A percentile compares a stretch with the other conserved stretches of the same genome.
phyloP scores from a whole-genome alignment of 2,329 filamentous ascomycete species.

The Fusarium tjaetaba region DNA sequence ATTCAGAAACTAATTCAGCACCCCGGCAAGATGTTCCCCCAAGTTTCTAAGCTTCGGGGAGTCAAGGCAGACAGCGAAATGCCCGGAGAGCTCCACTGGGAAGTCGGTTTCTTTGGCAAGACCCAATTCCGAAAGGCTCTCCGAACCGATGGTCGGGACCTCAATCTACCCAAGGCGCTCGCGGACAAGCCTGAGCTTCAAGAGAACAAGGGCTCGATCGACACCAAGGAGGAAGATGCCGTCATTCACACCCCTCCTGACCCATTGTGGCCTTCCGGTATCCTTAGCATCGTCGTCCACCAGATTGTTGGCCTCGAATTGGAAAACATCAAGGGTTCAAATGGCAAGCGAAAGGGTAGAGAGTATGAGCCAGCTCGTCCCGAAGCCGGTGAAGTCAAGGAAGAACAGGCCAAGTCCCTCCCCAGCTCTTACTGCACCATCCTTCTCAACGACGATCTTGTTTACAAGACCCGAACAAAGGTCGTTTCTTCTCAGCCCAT shows the following conservation, averaged over 20 bases:
- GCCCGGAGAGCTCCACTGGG: slow-evolving; percentile 95
- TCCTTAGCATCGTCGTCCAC: slow-evolving; percentile 87
- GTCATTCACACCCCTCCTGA: slow-evolving; percentile 92
- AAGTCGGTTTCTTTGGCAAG: slow-evolving; percentile 94
- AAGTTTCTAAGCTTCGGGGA: slow-evolving; percentile 83
- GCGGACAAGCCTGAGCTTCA: slow-evolving; percentile 80
- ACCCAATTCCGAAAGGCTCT: slow-evolving; percentile 86
- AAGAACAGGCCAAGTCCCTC: slow-evolving; percentile 81
- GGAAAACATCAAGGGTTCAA: slow-evolving; percentile 87
- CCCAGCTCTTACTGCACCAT: slow-evolving; percentile 97
- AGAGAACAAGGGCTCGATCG: slow-evolving; percentile 82
- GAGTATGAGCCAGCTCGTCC: slow-evolving; percentile 90
- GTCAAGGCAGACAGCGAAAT: slow-evolving; percentile 86
- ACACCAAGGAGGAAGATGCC: slow-evolving; percentile 78
- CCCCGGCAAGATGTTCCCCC: slow-evolving; percentile 90
- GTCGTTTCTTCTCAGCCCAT: slow-evolving; percentile 94
- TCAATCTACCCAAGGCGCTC: slow-evolving; percentile 77
- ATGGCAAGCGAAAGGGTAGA: slow-evolving; percentile 81
- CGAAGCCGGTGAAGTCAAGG: slow-evolving; percentile 83
- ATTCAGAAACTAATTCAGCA: slow-evolving; percentile 95
- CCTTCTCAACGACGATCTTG: slow-evolving; percentile 84
- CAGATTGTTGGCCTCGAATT: slow-evolving; percentile 96
- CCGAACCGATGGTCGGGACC: slow-evolving; percentile 86
- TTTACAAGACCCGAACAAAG: slow-evolving; percentile 95
- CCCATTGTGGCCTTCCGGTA: slow-evolving; percentile 93